These are phyloP conservation scores for Colletotrichum tropicicola DNA, from an alignment of 2,329 filamentous ascomycete genomes.

Conservation along the genomic window DNA sequence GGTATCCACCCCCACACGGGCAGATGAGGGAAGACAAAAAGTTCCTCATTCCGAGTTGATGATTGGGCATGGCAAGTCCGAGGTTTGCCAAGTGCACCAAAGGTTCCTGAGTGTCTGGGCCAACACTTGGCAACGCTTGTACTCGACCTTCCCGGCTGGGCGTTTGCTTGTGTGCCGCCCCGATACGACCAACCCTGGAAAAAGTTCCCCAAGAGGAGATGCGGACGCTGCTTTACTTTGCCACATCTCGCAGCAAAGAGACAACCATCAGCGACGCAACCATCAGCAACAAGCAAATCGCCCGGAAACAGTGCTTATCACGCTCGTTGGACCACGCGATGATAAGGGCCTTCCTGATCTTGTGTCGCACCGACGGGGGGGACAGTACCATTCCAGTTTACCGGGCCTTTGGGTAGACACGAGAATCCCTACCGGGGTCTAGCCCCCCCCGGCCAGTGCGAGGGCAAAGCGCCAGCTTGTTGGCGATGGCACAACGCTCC, in stretches of 20 bases:
- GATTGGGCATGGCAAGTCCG: not conserved
- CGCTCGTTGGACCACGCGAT: not conserved
- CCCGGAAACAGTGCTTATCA: not conserved
- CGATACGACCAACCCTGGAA: not conserved
- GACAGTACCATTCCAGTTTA: not conserved
- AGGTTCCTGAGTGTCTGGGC: not conserved
- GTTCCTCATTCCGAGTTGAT: not conserved
- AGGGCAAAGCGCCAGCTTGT: not conserved
- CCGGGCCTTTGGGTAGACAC: not conserved
- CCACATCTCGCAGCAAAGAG: not conserved
- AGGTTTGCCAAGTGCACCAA: not conserved
- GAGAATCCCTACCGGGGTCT: not conserved
- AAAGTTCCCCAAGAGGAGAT: not conserved
- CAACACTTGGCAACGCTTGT: conserved; percentile 11
- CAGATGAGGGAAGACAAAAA: not conserved
- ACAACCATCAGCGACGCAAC: not conserved
- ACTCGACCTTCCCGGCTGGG: conserved; percentile 15
- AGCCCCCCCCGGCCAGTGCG: not conserved
- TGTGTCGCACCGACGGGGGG: not conserved
- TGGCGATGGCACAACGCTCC: conserved; percentile 11
- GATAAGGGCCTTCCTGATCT: conserved; percentile 6
- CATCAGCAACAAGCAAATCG: not conserved
- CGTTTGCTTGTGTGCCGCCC: conserved; percentile 4
- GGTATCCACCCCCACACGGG: not conserved
- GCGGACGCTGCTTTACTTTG: not conserved